Evolutionary conservation across 768 basidiomycete genomes (phyloP).

Genomic region (Lepiota venenata): DNA sequence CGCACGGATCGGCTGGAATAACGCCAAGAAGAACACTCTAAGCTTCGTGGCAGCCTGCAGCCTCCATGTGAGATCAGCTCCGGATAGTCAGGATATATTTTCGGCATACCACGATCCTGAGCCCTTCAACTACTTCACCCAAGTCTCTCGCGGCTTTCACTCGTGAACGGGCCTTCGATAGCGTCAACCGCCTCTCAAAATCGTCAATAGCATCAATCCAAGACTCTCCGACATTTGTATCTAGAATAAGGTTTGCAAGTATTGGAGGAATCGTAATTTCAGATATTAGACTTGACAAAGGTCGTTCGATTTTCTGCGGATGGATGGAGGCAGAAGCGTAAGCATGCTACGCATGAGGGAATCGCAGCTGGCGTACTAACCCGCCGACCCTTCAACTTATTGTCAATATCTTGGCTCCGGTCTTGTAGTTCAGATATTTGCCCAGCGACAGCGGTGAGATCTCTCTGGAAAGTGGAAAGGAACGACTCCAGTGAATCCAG

Average conservation of each 20-base stretch:
- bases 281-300: slow-evolving; percentile 74
- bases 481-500: slow-evolving; percentile 89
- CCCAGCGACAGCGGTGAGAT: slow-evolving; percentile 91
- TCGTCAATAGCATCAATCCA: slow-evolving; percentile 85
- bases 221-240: slow-evolving; percentile 80
- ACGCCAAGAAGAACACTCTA: slow-evolving; percentile 77
- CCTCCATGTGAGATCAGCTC: background rate
- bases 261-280: slow-evolving; percentile 82
- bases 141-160: slow-evolving; percentile 88
- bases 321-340: slow-evolving; percentile 5
- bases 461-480: slow-evolving; percentile 92
- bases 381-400: slow-evolving; percentile 76
- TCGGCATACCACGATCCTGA: slow-evolving; percentile 77
- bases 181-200: slow-evolving; percentile 71
- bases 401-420: slow-evolving; percentile 88
- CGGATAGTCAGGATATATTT: background rate
- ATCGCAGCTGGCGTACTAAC: slow-evolving; percentile 44
- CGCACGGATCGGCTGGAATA: slow-evolving; percentile 78
- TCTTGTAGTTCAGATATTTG: slow-evolving; percentile 94
- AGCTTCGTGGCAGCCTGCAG: slow-evolving; percentile 85
- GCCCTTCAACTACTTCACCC: slow-evolving; percentile 77
- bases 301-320: slow-evolving; percentile 80
- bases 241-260: slow-evolving; percentile 74
- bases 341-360: background rate
- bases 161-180: slow-evolving; percentile 66